A percentile compares a stretch with the other conserved stretches of the same genome.
phyloP scores from a whole-genome alignment of 108 stramenopile genomes.

The Fragilaria crotonensis region DNA sequence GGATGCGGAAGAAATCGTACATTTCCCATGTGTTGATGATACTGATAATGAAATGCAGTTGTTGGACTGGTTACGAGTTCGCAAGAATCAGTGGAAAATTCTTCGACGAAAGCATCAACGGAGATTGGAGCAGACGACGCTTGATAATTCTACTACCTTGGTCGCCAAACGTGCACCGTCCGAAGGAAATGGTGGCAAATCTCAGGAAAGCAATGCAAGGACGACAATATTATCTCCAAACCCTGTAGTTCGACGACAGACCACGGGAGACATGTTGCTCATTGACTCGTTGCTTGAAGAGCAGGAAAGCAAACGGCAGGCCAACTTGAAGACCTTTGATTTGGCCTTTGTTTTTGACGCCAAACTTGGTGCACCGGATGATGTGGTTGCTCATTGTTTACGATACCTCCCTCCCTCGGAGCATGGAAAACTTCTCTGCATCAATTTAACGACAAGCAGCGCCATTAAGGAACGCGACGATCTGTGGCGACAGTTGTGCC shows the following conservation, averaged over 20 bases:
- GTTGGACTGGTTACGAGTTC: slow-evolving; percentile 48
- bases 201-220: no score
- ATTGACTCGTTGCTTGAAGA: slow-evolving; percentile 66
- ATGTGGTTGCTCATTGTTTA: slow-evolving; percentile 48
- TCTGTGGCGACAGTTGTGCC: slow-evolving; percentile 60
- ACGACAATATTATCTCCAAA: no score
- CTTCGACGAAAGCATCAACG: slow-evolving; percentile 52
- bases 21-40: slow-evolving; percentile 17
- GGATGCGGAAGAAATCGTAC: slow-evolving; percentile 57
- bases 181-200: no score
- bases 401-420: slow-evolving; percentile 40
- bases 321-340: slow-evolving; percentile 32
- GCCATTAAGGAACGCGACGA: slow-evolving; percentile 41
- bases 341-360: slow-evolving; percentile 55
- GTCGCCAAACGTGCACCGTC: no score
- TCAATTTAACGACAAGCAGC: slow-evolving; percentile 31
- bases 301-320: slow-evolving; percentile 28
- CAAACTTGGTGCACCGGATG: slow-evolving; percentile 54
- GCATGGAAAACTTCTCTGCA: slow-evolving; percentile 43
- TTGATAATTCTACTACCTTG: no score
- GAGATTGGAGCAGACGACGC: slow-evolving; percentile 6
- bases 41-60: slow-evolving; percentile 19
- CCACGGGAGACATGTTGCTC: slow-evolving; percentile 29
- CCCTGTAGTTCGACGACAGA: no score
- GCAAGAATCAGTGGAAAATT: slow-evolving; percentile 65